phyloP scores from a whole-genome alignment of 73 alveolate species.

The Tetrahymena borealis region DNA sequence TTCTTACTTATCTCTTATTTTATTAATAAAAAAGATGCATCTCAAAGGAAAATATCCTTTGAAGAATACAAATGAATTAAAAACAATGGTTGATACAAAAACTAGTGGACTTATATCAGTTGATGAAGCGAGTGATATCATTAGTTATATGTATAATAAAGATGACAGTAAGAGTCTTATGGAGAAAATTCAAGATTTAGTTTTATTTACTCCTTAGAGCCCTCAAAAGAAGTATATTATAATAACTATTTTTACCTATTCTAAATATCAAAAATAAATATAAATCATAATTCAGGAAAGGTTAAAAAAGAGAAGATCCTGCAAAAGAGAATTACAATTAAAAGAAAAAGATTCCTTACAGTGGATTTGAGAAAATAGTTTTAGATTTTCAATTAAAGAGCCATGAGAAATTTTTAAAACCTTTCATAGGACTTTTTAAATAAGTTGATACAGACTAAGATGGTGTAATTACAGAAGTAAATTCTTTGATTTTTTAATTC shows the following conservation, averaged over 20 bases:
- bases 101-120: slow-evolving; percentile 42
- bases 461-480: slow-evolving; percentile 67
- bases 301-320: slow-evolving; percentile 37
- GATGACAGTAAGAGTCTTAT: slow-evolving; percentile 61
- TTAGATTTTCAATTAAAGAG: slow-evolving; percentile 67
- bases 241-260: too few species aligned
- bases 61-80: slow-evolving; percentile 41
- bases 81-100: slow-evolving; percentile 56
- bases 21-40: slow-evolving; percentile 22
- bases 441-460: slow-evolving; percentile 68
- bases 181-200: slow-evolving; percentile 20
- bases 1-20: too few species aligned
- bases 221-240: not conserved
- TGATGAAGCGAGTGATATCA: slow-evolving; percentile 77
- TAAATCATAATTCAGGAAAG: slow-evolving; percentile 14
- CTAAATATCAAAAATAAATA: too few species aligned
- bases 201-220: not conserved
- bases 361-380: slow-evolving; percentile 58
- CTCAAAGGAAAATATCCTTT: slow-evolving; percentile 53
- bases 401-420: slow-evolving; percentile 71
- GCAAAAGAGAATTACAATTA: slow-evolving; percentile 28
- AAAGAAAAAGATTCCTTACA: slow-evolving; percentile 45
- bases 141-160: slow-evolving; percentile 73
- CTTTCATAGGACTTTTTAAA: slow-evolving; percentile 70
- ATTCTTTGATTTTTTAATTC: not conserved